Percentiles rank a stretch among this genome's conserved stretches.
Conservation (phyloP, 1,284 basidiomycete species). For the Coriolopsis trogii region DNA sequence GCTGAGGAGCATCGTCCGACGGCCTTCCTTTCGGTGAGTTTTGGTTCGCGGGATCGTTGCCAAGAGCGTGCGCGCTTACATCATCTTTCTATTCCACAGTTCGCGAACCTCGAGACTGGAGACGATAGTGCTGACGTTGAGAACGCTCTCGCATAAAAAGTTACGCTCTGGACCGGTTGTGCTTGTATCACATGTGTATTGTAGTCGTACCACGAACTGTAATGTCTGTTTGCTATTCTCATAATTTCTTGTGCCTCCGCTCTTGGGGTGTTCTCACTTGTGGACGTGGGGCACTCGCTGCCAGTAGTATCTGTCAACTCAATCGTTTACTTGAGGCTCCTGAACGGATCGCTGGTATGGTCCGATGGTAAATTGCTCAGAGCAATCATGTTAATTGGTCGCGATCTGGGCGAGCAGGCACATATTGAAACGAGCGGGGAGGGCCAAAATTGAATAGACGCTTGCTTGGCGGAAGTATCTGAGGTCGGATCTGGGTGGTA, state of each 20-base stretch:
- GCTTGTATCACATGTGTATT: constrained; percentile 6
- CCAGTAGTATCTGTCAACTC: no score
- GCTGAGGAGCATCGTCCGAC: constrained; percentile 92
- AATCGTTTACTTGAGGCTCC: no score
- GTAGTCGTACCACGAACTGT: constrained; percentile 11
- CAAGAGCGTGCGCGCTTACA: constrained; percentile 7
- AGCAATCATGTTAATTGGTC: no score
- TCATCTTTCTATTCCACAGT: constrained; percentile 45
- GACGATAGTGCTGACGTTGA: constrained; percentile 92
- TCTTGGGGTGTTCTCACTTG: neutral
- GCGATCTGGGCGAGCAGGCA: no score
- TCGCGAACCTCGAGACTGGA: constrained; percentile 82
- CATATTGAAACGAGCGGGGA: constrained; percentile 4
- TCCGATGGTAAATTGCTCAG: no score
- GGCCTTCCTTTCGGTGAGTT: constrained; percentile 83
- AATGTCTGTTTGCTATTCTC: constrained; percentile 7
- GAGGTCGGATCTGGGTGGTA: constrained; percentile 7
- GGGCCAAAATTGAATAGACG: constrained; percentile 28
- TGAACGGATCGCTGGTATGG: no score
- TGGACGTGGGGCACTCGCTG: no score
- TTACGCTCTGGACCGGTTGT: constrained; percentile 7
- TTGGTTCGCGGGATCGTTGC: neutral
- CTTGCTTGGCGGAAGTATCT: constrained; percentile 22
- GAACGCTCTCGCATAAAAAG: constrained; percentile 74
- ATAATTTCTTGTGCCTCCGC: neutral